Conservation (phyloP, 2,329 filamentous ascomycete genomes). For the Cladosporium sp. region DNA sequence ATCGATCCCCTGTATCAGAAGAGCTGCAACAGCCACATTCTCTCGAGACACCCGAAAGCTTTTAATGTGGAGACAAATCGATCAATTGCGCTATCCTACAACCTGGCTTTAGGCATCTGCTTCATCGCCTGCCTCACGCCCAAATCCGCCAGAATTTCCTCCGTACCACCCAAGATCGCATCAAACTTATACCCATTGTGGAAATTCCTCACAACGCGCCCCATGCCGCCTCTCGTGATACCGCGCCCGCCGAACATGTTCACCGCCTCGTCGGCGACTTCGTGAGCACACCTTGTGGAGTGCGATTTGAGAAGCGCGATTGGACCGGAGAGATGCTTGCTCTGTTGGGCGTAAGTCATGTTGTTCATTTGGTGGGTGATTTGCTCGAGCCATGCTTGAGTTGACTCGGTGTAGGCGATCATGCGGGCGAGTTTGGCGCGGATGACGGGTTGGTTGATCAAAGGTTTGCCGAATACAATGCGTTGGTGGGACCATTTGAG, state of each 20-base stretch:
- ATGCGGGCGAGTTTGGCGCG: constrained; percentile 81
- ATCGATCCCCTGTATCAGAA: no score
- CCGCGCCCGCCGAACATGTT: constrained; percentile 84
- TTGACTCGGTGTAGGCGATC: constrained; percentile 77
- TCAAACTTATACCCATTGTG: constrained; percentile 75
- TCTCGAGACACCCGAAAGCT: no score
- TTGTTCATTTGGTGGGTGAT: constrained; percentile 86
- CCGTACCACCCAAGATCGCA: constrained; percentile 66
- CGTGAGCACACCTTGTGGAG: constrained; percentile 70
- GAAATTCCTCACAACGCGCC: constrained; percentile 76
- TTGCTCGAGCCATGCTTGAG: constrained; percentile 79
- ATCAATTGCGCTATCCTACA: constrained; percentile 43
- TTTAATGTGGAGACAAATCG: no score
- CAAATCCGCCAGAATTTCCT: constrained; percentile 77
- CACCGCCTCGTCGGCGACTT: constrained; percentile 76
- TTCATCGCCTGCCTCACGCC: constrained; percentile 81
- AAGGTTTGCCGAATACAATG: constrained; percentile 74
- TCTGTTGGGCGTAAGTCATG: constrained; percentile 75
- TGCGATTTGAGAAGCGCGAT: constrained; percentile 80
- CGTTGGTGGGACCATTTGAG: constrained; percentile 87
- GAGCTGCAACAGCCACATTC: no score
- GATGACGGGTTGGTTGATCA: constrained; percentile 80
- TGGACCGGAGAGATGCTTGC: constrained; percentile 70
- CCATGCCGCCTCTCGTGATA: constrained; percentile 79
- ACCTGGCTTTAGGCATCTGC: constrained; percentile 76